Base-by-base conservation (phyloP, 192 early-diverging fungal genomes). In the Rhizophagus sp. region DNA sequence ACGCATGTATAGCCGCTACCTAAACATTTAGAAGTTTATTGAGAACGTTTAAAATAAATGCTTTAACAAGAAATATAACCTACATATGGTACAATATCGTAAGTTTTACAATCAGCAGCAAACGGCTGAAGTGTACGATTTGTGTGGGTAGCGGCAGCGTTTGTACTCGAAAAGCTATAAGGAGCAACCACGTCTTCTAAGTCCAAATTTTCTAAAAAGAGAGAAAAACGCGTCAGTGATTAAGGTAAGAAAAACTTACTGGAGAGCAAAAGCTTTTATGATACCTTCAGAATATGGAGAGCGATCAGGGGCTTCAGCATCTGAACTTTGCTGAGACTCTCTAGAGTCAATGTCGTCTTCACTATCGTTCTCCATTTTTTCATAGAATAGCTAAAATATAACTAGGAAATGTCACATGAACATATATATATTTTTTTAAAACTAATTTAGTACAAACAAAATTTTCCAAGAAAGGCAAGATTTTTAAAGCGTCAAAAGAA, bases 1-100 rank as follows among this genome's bases (percentile, higher is more conserved):
- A 88, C 0, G 89, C 88, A 62, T 93, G 92, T 9, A 93, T 85
- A 1, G 92, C 92, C 3, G 89, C 79, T 22, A 81, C 89, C 91
- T 92, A 79, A 17, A 41, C 25, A 49, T 36, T 12, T 49, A 25
- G 7, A 33, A 27, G 50, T 27, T n/a, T 30, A 39, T 81, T 19
- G 65, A 36, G 1, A 5, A 30, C 39, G 8, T 62, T 13, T 25
- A 17, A 57, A 34, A 19, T 1, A 22, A 62, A 10, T 47, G 49
- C 44, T 57, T 41, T 36, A 34, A 30, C 3, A n/a, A 44, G 11
- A 4, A 33, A 24, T 25, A 65, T 30, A 67, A 57, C 79, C 81
- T 83, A 86, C 87, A 13, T 41, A 66, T 41, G 87, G 87, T 34
- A 88, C 82, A 52, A 88, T 88, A 17, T 84, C 83, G 64, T 86